Evolutionary conservation across 106 monocot species (phyloP), one percentile per base, ranked within the genome.

Genomic region (Dendrobium nobile): DNA sequence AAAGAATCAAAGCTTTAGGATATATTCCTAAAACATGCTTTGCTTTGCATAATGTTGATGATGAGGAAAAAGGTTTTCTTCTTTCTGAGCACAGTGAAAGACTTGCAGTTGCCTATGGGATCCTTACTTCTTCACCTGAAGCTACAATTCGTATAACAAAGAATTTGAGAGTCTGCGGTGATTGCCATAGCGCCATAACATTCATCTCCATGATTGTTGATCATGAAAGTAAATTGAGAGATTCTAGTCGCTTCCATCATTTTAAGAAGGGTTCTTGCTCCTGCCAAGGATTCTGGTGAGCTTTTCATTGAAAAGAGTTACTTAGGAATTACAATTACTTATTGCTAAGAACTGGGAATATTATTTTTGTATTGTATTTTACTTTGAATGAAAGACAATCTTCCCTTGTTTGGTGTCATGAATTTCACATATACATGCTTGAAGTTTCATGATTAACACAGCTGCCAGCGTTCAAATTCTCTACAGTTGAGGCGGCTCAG

Each of bases 31-130:
- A 88, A 83, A 90, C 85, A 15, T 51, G 78, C 22, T 96, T 87
- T 45, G 91, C 96, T 1, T 79, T 96, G 87, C 93, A 96, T 80
- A 91, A 96, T 82, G 96, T 96, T 26, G 93, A 93, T 84, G 93
- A 91, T 22, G 96, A 96, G 84, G 31, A 31, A 31, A 31, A 31
- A 31, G 1, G 31, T 31, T 31, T 31, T 31, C 31, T 31, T 31
- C 31, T 93, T 54, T 70, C 87, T 22, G 82, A 84, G 0, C 93
- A 93, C 45, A 93, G 93, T 75, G 93, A 93, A 80, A 89, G 91
- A 75, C 85, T 91, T 56, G 96, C 96, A n/a, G 90, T 93, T 55
- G 91, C 93, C 1, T 96, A 82, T 80, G 93, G 93, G 47, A 75
- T 96, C 43, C 90, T 96, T 33, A 86, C 83, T 18, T 54, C 78